Percentiles rank a stretch among this genome's conserved stretches.
Conservation (phyloP, 2,329 filamentous ascomycete species). For the Alternaria novae-zelandiae region DNA sequence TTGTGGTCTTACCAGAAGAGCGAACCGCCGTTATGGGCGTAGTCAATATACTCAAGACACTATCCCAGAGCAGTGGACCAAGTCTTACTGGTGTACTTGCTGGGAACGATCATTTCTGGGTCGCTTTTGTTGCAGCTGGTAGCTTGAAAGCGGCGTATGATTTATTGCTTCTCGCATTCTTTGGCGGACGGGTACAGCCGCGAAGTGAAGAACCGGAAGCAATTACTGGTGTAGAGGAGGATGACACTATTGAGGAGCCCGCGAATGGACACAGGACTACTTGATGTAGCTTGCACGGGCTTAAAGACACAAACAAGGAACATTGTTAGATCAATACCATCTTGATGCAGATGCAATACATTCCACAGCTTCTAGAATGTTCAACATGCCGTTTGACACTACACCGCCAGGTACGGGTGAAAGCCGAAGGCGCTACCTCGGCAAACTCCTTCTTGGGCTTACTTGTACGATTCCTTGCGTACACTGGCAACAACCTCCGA, state of each 20-base stretch:
- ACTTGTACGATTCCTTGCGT: not conserved
- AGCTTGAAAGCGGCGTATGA: constrained; percentile 46
- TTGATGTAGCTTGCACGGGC: not conserved
- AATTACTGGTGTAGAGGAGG: not conserved
- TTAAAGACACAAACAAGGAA: not conserved
- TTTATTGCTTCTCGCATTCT: constrained; percentile 43
- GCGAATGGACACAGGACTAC: not conserved
- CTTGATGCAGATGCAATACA: not conserved
- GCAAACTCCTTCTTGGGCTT: not conserved
- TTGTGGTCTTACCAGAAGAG: constrained; percentile 44
- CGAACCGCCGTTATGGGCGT: constrained; percentile 50
- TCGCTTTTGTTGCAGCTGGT: constrained; percentile 49
- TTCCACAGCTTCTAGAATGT: not conserved
- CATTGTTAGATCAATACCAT: not conserved
- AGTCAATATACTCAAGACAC: constrained; percentile 47
- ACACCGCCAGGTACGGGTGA: not conserved
- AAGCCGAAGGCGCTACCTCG: constrained; percentile 8
- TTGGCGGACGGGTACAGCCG: constrained; percentile 36
- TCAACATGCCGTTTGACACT: not conserved
- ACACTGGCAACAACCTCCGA: not conserved
- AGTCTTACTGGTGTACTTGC: constrained; percentile 46
- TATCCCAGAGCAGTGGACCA: constrained; percentile 45
- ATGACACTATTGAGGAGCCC: not conserved
- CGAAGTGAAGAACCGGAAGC: constrained; percentile 9
- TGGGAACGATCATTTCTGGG: constrained; percentile 43